Evolutionary conservation across 306 rosid species (phyloP), one percentile per base, ranked within the genome.

Genomic region (Pyrus pyrifolia): DNA sequence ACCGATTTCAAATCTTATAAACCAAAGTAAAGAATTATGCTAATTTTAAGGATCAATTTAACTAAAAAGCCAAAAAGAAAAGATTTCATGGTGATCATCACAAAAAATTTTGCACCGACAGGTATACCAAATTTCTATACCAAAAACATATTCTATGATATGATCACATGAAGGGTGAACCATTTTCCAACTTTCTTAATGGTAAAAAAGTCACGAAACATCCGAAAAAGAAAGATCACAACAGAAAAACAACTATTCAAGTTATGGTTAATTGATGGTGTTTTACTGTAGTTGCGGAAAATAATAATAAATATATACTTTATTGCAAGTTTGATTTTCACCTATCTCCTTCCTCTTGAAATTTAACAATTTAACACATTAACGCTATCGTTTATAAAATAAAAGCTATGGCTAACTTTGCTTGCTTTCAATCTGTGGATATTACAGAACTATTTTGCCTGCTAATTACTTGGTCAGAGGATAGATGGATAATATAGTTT

Each of bases 21-120:
- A 38, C 2, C 9, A 38, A 38, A 6, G 0, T 38, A 0, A 35
- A 0, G 2, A 38, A 38, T 38, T 38, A 38, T 38, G 10, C 9
- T 38, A 38, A 38, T 38, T 38, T 7, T 7, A 38, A 38, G 42
- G 2, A 7, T 0, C 5, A 58, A 8, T 22, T 35, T 27, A 42
- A 18, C 4, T 38, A 19, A n/a, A 69, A 72, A 19, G 2, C 2
- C 42, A 58, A n/a, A 9, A 67, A 51, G 44, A 40, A 63, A 55
- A n/a, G 18, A 29, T 30, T 23, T 52, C 59, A 22, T 21, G 35
- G 5, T 21, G 11, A 53, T 57, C 21, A 70, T 77, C 57, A 52
- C 63, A 67, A 61, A 15, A 31, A 78, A 76, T 45, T 44, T 73
- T 30, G 83, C 53, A 63, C 78, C 72, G 19, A 73, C 76, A 29